phyloP scores from a whole-genome alignment of 2,329 filamentous ascomycete genomes.

The Trichoderma koningiopsis region DNA sequence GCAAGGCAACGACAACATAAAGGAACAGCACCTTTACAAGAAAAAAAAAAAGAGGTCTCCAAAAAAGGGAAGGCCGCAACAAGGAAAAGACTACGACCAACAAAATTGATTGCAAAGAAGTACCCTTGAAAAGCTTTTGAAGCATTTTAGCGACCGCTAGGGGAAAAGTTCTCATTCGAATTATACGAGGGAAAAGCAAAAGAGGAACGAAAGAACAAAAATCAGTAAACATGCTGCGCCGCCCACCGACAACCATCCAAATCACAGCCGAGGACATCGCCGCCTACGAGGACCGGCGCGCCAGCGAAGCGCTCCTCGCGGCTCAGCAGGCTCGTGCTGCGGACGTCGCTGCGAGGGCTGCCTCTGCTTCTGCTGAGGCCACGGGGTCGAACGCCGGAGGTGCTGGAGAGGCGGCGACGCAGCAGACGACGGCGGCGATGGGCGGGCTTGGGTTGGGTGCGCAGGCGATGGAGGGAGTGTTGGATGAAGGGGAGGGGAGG shows the following conservation, averaged over 20 bases:
- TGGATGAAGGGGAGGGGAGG: slow-evolving; percentile 34
- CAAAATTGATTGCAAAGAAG: neutral
- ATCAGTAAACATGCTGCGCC: slow-evolving; percentile 59
- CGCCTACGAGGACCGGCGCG: slow-evolving; percentile 66
- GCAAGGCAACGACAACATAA: neutral
- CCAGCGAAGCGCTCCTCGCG: slow-evolving; percentile 43
- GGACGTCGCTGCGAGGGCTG: slow-evolving; percentile 30
- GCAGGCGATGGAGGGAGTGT: slow-evolving; percentile 37
- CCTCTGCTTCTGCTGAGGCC: slow-evolving; percentile 11
- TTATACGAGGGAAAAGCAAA: neutral
- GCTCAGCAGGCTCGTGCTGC: slow-evolving; percentile 38
- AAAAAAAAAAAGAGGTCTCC: neutral
- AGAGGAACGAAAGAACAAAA: neutral
- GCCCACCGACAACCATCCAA: slow-evolving; percentile 66
- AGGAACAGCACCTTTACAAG: neutral
- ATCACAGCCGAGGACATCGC: slow-evolving; percentile 72
- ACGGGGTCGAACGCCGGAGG: slow-evolving; percentile 5
- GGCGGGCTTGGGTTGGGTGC: slow-evolving; percentile 22
- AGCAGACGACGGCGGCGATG: slow-evolving; percentile 28
- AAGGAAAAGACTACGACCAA: neutral
- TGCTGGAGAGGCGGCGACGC: slow-evolving; percentile 33
- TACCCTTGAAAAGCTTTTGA: neutral
- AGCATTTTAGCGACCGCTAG: neutral
- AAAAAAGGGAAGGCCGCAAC: neutral
- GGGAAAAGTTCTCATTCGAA: neutral